Evolutionary conservation across 331 rosid genomes (phyloP).

Genomic region (Dryas integrifolia): DNA sequence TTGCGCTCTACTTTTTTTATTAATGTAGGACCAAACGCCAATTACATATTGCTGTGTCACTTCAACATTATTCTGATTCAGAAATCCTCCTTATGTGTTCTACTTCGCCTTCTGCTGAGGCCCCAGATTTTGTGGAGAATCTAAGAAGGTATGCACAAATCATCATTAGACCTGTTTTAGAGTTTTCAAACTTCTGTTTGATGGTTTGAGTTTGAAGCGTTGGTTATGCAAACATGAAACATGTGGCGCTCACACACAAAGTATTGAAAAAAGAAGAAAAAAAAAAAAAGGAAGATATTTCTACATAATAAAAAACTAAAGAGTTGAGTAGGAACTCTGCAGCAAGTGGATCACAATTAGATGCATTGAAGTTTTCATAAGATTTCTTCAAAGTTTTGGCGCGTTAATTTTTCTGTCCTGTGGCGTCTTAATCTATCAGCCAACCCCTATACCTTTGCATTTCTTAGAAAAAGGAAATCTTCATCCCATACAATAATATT

Average conservation of each 20-base stretch:
- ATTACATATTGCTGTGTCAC: constrained; percentile 32
- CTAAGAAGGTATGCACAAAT: constrained; percentile 51
- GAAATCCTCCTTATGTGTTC: constrained; percentile 72
- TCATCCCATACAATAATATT: neutral
- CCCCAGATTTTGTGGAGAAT: constrained; percentile 65
- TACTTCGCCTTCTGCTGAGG: constrained; percentile 83
- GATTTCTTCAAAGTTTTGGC: neutral
- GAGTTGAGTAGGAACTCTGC: neutral
- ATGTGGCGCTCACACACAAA: neutral
- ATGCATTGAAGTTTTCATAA: neutral
- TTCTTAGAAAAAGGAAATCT: neutral
- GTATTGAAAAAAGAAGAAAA: no score
- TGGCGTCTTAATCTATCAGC: neutral
- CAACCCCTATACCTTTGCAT: neutral
- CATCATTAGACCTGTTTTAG: neutral
- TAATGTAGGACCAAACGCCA: constrained; percentile 50
- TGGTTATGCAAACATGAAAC: no score
- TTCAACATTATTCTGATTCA: constrained; percentile 47
- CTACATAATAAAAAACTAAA: neutral
- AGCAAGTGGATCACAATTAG: neutral
- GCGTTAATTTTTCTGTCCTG: neutral
- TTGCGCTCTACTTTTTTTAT: neutral
- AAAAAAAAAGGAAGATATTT: neutral
- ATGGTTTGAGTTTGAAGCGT: no score
- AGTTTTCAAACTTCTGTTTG: neutral